These are phyloP conservation scores for Hevea brasiliensis DNA, from an alignment of 345 rosid genomes.

Conservation along the genomic window DNA sequence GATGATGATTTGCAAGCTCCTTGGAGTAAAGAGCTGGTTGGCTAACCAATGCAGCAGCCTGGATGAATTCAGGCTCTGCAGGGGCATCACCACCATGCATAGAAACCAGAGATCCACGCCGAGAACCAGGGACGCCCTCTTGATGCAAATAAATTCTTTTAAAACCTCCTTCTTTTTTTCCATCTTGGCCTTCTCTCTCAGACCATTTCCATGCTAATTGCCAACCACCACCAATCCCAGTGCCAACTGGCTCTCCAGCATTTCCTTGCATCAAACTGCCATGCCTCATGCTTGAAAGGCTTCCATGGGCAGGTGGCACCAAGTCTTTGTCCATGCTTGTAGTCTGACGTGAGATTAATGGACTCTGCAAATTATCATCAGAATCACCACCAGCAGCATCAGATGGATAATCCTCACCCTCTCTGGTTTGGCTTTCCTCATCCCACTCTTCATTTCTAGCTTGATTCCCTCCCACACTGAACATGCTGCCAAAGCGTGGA, in stretches of 20 bases:
- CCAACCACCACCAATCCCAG: constrained; percentile 96
- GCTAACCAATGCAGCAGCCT: constrained; percentile 92
- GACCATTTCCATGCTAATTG: constrained; percentile 98
- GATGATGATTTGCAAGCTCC: constrained; percentile 57
- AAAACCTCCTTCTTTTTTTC: constrained; percentile 79
- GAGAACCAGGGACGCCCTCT: constrained; percentile 62
- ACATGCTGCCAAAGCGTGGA: constrained; percentile 96
- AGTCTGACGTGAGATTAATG: constrained; percentile 86
- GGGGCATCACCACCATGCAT: constrained; percentile 54
- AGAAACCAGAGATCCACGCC: constrained; percentile 71
- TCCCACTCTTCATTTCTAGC: constrained; percentile 77
- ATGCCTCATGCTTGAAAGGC: constrained; percentile 52
- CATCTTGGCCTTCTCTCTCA: constrained; percentile 65
- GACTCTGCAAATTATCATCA: constrained; percentile 79
- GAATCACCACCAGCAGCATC: constrained; percentile 65
- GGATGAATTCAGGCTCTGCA: constrained; percentile 56
- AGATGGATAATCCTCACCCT: constrained; percentile 69
- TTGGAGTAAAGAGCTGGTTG: constrained; percentile 77
- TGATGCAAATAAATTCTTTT: constrained; percentile 80
- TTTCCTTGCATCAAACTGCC: constrained; percentile 60
- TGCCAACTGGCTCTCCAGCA: constrained; percentile 51
- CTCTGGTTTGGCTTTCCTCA: constrained; percentile 69
- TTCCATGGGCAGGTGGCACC: constrained; percentile 48
- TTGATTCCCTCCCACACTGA: constrained; percentile 86
- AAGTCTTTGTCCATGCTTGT: constrained; percentile 76